Conservation (phyloP, 331 rosid genomes). For the Quercus tomentella region DNA sequence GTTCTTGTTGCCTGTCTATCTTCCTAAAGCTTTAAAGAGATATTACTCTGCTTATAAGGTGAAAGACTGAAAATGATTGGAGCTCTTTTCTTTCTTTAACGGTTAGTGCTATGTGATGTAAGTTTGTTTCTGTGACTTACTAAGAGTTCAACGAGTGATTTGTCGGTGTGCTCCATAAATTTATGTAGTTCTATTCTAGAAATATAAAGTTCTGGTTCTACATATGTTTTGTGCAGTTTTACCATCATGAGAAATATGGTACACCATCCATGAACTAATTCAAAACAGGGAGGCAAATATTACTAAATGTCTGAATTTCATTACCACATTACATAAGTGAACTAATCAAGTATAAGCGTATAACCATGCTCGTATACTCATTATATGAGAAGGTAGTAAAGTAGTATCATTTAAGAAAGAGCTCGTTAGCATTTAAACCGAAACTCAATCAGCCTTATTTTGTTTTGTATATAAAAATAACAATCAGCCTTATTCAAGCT, state of each 20-base stretch:
- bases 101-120: background rate
- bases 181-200: background rate
- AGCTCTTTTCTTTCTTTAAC: background rate
- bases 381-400: too few relatives aligned
- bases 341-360: too few relatives aligned
- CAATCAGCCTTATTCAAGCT: too few relatives aligned
- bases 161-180: background rate
- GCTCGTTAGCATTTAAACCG: too few relatives aligned
- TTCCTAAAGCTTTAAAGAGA: slow-evolving; percentile 71
- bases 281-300: too few relatives aligned
- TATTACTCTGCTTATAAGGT: slow-evolving; percentile 47
- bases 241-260: background rate
- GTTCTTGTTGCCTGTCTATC: slow-evolving; percentile 78
- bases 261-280: background rate
- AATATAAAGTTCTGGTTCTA: background rate
- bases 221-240: background rate
- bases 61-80: slow-evolving; percentile 18
- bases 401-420: too few relatives aligned
- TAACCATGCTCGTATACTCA: too few relatives aligned
- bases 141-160: background rate
- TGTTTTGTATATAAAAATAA: too few relatives aligned
- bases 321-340: too few relatives aligned
- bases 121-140: background rate
- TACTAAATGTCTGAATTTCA: too few relatives aligned
- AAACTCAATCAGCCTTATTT: too few relatives aligned